A percentile compares a stretch with the other conserved stretches of the same genome.
Conservation (phyloP, 257 asterid genomes). For the Capsicum pubescens region DNA sequence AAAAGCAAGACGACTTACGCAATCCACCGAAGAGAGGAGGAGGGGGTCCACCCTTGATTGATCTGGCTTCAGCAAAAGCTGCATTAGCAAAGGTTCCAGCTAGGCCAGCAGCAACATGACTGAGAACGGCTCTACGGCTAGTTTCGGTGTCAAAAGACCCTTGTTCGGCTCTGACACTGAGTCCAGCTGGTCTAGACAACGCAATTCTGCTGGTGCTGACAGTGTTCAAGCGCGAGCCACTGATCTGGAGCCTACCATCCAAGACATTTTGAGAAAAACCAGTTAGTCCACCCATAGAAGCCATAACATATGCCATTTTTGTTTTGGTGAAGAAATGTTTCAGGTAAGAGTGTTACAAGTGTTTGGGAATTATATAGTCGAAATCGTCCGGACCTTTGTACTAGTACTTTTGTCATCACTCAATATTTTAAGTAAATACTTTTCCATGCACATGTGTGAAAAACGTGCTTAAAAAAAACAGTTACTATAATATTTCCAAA, state of each 20-base stretch:
- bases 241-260: conserved; percentile 77
- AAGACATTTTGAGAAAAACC: conserved; percentile 80
- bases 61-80: conserved; percentile 75
- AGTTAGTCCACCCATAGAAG: conserved; percentile 79
- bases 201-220: conserved; percentile 48
- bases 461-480: too few relatives aligned
- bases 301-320: conserved; percentile 70
- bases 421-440: too few relatives aligned
- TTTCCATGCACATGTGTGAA: too few relatives aligned
- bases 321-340: background rate
- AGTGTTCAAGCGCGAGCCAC: conserved; percentile 59
- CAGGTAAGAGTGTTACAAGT: conserved; percentile 17
- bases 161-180: conserved; percentile 70
- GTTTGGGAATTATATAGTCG: background rate
- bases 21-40: conserved; percentile 97
- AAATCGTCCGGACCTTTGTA: too few relatives aligned
- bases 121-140: conserved; percentile 80
- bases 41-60: conserved; percentile 83
- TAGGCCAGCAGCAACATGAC: conserved; percentile 79
- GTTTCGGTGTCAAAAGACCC: conserved; percentile 66
- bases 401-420: too few relatives aligned
- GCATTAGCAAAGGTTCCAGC: conserved; percentile 76
- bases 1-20: conserved; percentile 57
- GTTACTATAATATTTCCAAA: too few relatives aligned
- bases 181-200: conserved; percentile 45